Evolutionary conservation across 2,329 filamentous ascomycete genomes (phyloP).

Genomic region (Fusarium coicis): DNA sequence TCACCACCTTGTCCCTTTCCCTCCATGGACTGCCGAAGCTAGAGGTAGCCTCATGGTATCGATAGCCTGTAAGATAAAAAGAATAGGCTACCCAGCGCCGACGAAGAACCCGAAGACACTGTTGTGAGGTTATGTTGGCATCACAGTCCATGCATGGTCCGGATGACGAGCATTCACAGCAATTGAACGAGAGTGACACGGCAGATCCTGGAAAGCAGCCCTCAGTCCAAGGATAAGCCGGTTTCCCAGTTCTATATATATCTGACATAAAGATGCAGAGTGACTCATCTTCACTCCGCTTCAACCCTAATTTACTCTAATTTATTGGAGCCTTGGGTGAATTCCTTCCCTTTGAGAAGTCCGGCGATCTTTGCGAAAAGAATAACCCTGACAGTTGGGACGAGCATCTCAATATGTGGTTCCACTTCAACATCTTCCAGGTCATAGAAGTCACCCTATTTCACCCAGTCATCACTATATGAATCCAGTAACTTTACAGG

Average conservation of each 20-base stretch:
- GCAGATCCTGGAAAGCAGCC: neutral
- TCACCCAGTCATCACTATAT: neutral
- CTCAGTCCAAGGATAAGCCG: neutral
- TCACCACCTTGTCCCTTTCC: no score
- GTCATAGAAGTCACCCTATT: no score
- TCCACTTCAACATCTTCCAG: neutral
- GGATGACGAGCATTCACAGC: neutral
- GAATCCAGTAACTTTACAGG: neutral
- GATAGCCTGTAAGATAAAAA: neutral
- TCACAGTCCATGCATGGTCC: neutral
- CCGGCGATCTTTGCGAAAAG: fast-evolving
- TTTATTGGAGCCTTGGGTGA: fast-evolving
- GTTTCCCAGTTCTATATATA: neutral
- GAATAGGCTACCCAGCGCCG: neutral
- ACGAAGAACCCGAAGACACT: neutral
- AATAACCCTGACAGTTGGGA: fast-evolving
- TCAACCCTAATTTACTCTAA: neutral
- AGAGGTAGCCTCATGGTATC: no score
- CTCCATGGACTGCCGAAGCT: no score
- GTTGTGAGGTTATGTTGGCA: neutral
- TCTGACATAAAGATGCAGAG: neutral
- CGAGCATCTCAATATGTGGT: fast-evolving
- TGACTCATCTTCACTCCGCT: neutral
- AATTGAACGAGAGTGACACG: neutral
- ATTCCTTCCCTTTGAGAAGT: neutral